Conservation (phyloP, 2,329 filamentous ascomycete genomes). For the Neobulgaria alba region DNA sequence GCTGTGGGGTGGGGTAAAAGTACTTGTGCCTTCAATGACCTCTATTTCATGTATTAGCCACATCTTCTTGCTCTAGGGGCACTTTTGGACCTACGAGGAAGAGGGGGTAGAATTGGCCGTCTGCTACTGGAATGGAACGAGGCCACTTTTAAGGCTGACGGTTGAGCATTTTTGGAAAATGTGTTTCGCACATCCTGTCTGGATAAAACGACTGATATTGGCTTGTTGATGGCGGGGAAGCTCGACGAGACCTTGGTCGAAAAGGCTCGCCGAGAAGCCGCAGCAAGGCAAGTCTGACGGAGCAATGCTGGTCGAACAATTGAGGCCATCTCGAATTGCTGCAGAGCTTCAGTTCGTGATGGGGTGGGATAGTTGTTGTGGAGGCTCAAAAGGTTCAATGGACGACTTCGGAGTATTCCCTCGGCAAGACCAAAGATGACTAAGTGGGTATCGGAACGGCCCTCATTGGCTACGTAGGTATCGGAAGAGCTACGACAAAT, state of each 20-base stretch:
- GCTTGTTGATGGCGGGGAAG: constrained; percentile 28
- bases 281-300: constrained; percentile 36
- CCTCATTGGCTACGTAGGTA: constrained; percentile 22
- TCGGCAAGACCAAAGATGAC: constrained; percentile 11
- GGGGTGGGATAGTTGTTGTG: not conserved
- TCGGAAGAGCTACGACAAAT: constrained; percentile 18
- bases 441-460: constrained; percentile 9
- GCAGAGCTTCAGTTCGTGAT: constrained; percentile 9
- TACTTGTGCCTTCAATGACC: constrained; percentile 68
- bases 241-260: constrained; percentile 31
- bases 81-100: constrained; percentile 60
- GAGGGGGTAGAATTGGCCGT: constrained; percentile 69
- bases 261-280: constrained; percentile 35
- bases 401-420: constrained; percentile 7
- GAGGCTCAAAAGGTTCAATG: too few species aligned
- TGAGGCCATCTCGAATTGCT: constrained; percentile 38
- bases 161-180: constrained; percentile 34
- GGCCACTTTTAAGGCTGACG: constrained; percentile 46
- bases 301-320: constrained; percentile 41
- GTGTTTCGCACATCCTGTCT: constrained; percentile 21
- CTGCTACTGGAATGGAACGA: constrained; percentile 80
- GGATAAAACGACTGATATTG: constrained; percentile 21
- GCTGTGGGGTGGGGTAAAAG: constrained; percentile 1
- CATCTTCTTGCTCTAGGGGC: not conserved
- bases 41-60: constrained; percentile 49